Conservation (phyloP, 2,329 filamentous ascomycete genomes). For the Sclerotinia sclerotiorum region DNA sequence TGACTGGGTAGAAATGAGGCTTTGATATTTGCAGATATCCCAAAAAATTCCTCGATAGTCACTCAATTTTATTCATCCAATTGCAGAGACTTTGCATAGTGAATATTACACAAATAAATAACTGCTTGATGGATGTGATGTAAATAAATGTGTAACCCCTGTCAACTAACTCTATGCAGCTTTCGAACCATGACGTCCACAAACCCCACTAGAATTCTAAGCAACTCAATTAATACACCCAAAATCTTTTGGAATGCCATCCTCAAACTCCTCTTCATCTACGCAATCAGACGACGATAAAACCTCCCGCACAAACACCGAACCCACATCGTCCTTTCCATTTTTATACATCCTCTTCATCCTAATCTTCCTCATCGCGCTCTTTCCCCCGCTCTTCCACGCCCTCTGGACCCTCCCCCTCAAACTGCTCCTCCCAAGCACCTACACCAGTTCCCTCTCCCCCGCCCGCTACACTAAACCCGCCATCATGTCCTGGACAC, state of each 20-base stretch:
- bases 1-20: slow-evolving; percentile 8
- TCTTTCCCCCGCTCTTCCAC: slow-evolving; percentile 57
- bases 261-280: slow-evolving; percentile 26
- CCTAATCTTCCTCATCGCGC: slow-evolving; percentile 49
- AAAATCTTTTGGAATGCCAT: slow-evolving; percentile 27
- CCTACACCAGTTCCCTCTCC: slow-evolving; percentile 46
- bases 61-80: neutral
- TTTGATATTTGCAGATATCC: slow-evolving; percentile 4
- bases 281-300: slow-evolving; percentile 8
- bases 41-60: neutral
- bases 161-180: neutral
- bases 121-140: neutral
- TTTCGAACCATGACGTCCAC: slow-evolving; percentile 17
- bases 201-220: slow-evolving; percentile 23
- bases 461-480: slow-evolving; percentile 26
- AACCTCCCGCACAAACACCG: slow-evolving; percentile 25
- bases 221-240: slow-evolving; percentile 7
- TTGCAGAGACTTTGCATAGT: neutral
- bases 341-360: slow-evolving; percentile 45
- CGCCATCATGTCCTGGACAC: slow-evolving; percentile 67
- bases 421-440: slow-evolving; percentile 40
- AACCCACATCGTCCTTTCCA: slow-evolving; percentile 37
- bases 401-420: slow-evolving; percentile 52
- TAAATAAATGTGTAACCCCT: slow-evolving; percentile 2
- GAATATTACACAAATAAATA: neutral